These are phyloP conservation scores for Leucocoprinus sp. DNA, from an alignment of 768 basidiomycete genomes.

Conservation along the genomic window DNA sequence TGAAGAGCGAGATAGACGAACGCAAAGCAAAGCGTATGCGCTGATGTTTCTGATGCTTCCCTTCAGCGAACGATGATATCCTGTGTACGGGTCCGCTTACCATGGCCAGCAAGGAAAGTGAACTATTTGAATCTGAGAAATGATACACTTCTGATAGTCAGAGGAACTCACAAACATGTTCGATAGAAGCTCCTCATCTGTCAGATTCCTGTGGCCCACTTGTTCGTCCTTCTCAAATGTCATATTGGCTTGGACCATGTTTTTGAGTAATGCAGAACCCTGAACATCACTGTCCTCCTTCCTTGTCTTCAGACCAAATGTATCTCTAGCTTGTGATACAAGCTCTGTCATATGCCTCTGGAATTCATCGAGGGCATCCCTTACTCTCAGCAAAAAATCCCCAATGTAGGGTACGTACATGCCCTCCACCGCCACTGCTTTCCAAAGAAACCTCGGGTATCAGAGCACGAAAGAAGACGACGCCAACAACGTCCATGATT, in stretches of 20 bases:
- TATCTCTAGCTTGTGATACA: slow-evolving; percentile 29
- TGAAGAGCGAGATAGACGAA: slow-evolving; percentile 39
- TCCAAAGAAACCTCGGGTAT: slow-evolving; percentile 26
- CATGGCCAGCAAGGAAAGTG: slow-evolving; percentile 44
- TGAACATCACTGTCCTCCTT: slow-evolving; percentile 17
- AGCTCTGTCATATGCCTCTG: slow-evolving; percentile 33
- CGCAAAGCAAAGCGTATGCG: slow-evolving; percentile 36
- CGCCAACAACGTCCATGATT: slow-evolving; percentile 20
- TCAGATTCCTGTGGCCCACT: slow-evolving; percentile 22
- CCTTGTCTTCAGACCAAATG: slow-evolving; percentile 14
- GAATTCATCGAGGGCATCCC: slow-evolving; percentile 28
- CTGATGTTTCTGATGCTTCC: slow-evolving; percentile 33
- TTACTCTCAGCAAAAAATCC: slow-evolving; percentile 20
- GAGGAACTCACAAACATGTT: slow-evolving; percentile 35
- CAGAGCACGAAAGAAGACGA: slow-evolving; percentile 22
- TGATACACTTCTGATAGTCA: neutral
- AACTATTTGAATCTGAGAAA: slow-evolving; percentile 18
- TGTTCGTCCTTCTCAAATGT: slow-evolving; percentile 19
- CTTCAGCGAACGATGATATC: neutral
- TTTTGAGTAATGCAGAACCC: slow-evolving; percentile 32
- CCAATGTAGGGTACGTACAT: slow-evolving; percentile 29
- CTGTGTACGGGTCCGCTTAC: slow-evolving; percentile 16
- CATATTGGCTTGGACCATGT: slow-evolving; percentile 42
- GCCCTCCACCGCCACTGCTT: slow-evolving; percentile 18
- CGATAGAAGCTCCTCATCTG: slow-evolving; percentile 39